Conservation (phyloP, 176 grass and related monocot species). For the Zoysia pacifica region DNA sequence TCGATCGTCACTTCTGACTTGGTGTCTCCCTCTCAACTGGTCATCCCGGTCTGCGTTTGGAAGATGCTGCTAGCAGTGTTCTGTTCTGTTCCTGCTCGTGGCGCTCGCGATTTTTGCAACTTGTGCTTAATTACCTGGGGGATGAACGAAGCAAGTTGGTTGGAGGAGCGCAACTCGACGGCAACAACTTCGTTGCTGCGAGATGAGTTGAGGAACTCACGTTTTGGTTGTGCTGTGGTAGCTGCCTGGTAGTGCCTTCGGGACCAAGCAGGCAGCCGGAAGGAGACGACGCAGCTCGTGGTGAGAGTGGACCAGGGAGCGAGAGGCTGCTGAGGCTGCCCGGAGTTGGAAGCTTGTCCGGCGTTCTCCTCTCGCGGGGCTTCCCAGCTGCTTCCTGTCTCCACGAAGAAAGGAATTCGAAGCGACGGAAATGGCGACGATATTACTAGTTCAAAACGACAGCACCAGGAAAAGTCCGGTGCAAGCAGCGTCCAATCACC, state of each 20-base stretch:
- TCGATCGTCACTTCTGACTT: neutral
- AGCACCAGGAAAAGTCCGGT: neutral
- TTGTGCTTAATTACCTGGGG: neutral
- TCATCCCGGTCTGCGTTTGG: neutral
- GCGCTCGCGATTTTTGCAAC: neutral
- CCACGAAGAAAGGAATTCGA: neutral
- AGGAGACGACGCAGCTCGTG: neutral
- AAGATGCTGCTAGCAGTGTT: neutral
- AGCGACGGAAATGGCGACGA: no score
- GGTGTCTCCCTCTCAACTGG: neutral
- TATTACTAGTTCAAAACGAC: no score
- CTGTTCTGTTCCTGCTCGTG: neutral
- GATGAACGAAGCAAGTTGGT: neutral
- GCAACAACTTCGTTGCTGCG: neutral
- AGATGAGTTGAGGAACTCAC: constrained; percentile 9
- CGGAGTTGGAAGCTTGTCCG: neutral
- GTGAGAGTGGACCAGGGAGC: neutral
- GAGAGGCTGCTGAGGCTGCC: neutral
- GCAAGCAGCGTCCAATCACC: neutral
- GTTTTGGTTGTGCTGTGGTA: neutral
- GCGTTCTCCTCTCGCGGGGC: neutral
- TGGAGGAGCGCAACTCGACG: neutral
- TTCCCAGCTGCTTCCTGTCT: constrained; percentile 22
- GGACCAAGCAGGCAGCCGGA: neutral
- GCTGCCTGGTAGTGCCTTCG: neutral